Evolutionary conservation across 352 stramenopile genomes (phyloP).

Genomic region (Paralagenidium karlingii): DNA sequence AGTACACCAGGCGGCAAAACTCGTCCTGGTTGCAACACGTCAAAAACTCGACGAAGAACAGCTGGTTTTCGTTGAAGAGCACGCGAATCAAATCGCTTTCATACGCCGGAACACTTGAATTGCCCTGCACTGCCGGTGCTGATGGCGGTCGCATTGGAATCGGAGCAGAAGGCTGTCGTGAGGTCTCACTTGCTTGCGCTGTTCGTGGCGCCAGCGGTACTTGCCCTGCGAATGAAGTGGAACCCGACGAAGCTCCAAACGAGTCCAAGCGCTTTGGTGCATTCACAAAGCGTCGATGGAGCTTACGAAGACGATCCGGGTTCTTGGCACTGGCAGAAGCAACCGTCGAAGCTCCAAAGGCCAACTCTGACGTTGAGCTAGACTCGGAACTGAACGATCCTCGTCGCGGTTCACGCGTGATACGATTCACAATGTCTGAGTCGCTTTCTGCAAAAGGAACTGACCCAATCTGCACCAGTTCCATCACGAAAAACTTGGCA

Average conservation of each 20-base stretch:
- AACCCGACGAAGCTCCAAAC: too few species aligned
- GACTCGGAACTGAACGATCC: too few species aligned
- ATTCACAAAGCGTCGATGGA: conserved; percentile 66
- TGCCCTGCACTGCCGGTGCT: too few species aligned
- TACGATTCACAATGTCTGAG: conserved; percentile 53
- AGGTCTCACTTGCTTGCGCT: too few species aligned
- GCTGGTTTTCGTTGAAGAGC: conserved; percentile 51
- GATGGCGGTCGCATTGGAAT: too few species aligned
- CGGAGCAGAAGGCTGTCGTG: too few species aligned
- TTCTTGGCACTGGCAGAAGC: conserved; percentile 52
- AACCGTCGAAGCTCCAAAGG: too few species aligned
- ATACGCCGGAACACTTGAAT: too few species aligned
- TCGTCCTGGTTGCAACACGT: conserved; percentile 46
- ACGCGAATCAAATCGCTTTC: conserved; percentile 15
- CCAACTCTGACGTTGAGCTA: too few species aligned
- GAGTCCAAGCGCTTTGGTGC: too few species aligned
- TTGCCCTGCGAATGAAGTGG: too few species aligned
- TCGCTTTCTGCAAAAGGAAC: conserved; percentile 62
- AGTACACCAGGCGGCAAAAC: conserved; percentile 44
- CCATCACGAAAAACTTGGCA: conserved; percentile 55
- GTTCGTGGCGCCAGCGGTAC: too few species aligned
- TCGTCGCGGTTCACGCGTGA: conserved; percentile 60
- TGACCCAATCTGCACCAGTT: conserved; percentile 48
- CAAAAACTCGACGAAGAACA: conserved; percentile 67
- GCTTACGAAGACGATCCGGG: conserved; percentile 44